A percentile compares a stretch with the other conserved stretches of the same genome.
These are phyloP conservation scores for Vanrija pseudolonga DNA, from an alignment of 1,284 basidiomycete species.

Conservation along the genomic window DNA sequence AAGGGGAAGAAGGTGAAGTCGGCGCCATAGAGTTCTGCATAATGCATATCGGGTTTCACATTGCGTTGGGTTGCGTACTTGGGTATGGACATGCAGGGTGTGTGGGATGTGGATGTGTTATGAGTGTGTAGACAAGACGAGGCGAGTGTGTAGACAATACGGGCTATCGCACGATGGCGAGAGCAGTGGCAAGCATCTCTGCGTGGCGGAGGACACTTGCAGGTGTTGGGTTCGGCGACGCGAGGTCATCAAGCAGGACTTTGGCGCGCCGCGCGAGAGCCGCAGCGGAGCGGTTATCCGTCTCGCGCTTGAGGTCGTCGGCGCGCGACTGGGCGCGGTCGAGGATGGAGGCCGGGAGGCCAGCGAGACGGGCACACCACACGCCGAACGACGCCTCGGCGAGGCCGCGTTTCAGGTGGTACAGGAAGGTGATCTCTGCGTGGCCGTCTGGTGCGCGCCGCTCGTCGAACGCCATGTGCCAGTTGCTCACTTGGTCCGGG, in stretches of 20 bases:
- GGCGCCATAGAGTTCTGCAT: conserved; percentile 7
- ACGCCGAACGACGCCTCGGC: conserved; percentile 81
- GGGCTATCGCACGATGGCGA: no score
- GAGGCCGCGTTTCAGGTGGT: conserved; percentile 66
- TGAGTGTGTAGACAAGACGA: no score
- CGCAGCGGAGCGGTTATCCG: conserved; percentile 17
- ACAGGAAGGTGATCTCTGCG: conserved; percentile 78
- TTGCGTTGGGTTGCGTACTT: no score
- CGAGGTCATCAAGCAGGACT: conserved; percentile 12
- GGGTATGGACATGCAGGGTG: no score
- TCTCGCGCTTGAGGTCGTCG: conserved; percentile 55
- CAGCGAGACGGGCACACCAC: conserved; percentile 82
- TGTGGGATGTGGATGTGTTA: no score
- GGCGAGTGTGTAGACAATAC: no score
- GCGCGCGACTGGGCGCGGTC: conserved; percentile 59
- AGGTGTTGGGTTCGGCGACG: background rate
- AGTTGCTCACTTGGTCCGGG: conserved; percentile 57
- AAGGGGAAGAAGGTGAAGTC: conserved; percentile 15
- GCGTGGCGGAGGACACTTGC: no score
- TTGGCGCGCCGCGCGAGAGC: conserved; percentile 18
- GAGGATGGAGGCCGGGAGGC: conserved; percentile 66
- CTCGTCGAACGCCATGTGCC: conserved; percentile 79
- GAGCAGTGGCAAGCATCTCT: no score
- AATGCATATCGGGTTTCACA: conserved; percentile 1
- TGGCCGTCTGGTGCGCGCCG: conserved; percentile 60